These are phyloP conservation scores for Escallonia herrerae DNA, from an alignment of 129 eudicot species.

Conservation along the genomic window DNA sequence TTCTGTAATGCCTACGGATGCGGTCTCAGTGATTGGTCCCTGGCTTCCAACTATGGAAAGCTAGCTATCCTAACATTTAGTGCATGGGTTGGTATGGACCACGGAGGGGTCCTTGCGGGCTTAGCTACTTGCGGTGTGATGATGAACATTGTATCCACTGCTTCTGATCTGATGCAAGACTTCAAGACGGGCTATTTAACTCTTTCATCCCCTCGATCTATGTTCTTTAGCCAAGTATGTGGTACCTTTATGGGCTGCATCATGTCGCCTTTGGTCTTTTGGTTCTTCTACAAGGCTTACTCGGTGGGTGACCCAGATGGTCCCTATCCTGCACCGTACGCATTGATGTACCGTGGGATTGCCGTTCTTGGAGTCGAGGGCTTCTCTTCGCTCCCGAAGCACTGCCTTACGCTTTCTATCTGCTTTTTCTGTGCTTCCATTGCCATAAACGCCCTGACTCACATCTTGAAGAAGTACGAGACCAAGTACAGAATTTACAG, in stretches of 20 bases:
- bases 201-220: conserved; percentile 61
- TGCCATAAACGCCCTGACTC: conserved; percentile 24
- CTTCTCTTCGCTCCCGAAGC: conserved; percentile 48
- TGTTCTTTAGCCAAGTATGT: conserved; percentile 61
- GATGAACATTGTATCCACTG: conserved; percentile 60
- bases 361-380: conserved; percentile 66
- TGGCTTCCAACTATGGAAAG: conserved; percentile 67
- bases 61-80: conserved; percentile 49
- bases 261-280: conserved; percentile 53
- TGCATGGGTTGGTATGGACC: conserved; percentile 45
- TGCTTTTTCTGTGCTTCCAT: conserved; percentile 38
- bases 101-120: conserved; percentile 75
- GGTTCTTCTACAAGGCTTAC: conserved; percentile 62
- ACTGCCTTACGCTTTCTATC: conserved; percentile 42
- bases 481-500: conserved; percentile 33
- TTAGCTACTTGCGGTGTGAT: conserved; percentile 74
- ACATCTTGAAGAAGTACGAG: conserved; percentile 24
- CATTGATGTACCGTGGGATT: conserved; percentile 41
- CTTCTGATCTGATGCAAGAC: conserved; percentile 64
- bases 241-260: conserved; percentile 70
- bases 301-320: conserved; percentile 43
- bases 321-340: conserved; percentile 63
- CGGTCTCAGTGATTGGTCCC: conserved; percentile 69
- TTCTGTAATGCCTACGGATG: conserved; percentile 74
- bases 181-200: conserved; percentile 66